Conservation (phyloP, 2,329 filamentous ascomycete genomes). For the Triangularia setosa region DNA sequence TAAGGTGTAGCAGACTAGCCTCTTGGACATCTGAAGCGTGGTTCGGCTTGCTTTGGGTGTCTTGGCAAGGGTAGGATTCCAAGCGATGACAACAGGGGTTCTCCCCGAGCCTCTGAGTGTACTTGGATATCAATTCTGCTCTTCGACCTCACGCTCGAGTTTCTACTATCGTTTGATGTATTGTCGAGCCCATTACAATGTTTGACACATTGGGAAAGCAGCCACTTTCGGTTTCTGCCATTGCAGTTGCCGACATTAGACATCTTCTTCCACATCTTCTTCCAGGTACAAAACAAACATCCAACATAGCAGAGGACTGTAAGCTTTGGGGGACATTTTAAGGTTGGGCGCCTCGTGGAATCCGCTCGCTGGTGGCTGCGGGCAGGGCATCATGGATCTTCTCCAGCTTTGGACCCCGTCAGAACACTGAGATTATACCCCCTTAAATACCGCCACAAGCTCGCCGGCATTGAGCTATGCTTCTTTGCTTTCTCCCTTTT, state of each 20-base stretch:
- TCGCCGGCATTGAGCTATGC: neutral
- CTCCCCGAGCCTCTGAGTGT: too few relatives aligned
- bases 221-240: too few relatives aligned
- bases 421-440: neutral
- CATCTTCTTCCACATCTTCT: too few relatives aligned
- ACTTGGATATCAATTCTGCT: neutral
- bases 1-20: neutral
- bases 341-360: neutral
- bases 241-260: too few relatives aligned
- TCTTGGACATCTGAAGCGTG: neutral
- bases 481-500: neutral
- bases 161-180: too few relatives aligned
- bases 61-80: neutral
- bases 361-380: neutral
- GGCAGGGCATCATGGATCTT: neutral
- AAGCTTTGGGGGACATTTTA: neutral
- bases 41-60: neutral
- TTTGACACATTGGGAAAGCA: too few relatives aligned
- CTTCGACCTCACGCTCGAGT: neutral
- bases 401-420: neutral
- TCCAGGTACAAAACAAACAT: too few relatives aligned
- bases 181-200: too few relatives aligned
- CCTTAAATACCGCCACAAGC: neutral
- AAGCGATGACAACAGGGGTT: neutral
- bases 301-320: neutral